Evolutionary conservation across 768 basidiomycete genomes (phyloP).

Genomic region (Hygrophorus russula): DNA sequence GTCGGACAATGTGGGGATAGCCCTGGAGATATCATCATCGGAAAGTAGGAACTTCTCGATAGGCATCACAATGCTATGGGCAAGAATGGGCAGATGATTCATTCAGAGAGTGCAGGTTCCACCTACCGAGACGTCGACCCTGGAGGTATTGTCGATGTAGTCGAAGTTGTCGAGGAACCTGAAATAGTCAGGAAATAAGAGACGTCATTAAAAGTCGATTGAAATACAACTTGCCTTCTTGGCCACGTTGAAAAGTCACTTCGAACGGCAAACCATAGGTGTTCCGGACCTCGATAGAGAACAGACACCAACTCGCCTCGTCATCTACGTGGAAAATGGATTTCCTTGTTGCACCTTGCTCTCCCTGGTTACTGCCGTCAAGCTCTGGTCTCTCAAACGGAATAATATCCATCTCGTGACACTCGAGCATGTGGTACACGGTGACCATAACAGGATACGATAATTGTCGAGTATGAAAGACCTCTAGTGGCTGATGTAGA

Average conservation of each 20-base stretch:
- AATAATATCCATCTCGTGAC: slow-evolving; percentile 71
- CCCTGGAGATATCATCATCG: slow-evolving; percentile 40
- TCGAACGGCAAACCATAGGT: slow-evolving; percentile 89
- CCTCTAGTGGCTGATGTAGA: slow-evolving; percentile 23
- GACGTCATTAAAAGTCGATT: neutral
- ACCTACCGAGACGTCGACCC: slow-evolving; percentile 75
- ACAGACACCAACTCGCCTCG: slow-evolving; percentile 69
- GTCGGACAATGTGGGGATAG: slow-evolving; percentile 79
- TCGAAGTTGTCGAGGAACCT: slow-evolving; percentile 31
- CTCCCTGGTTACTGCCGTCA: slow-evolving; percentile 13
- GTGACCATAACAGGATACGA: slow-evolving; percentile 86
- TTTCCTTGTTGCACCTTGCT: slow-evolving; percentile 12
- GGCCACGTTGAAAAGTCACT: slow-evolving; percentile 59
- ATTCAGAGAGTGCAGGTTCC: neutral
- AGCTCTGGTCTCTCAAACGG: slow-evolving; percentile 33
- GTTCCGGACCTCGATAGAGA: slow-evolving; percentile 86
- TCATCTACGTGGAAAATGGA: slow-evolving; percentile 31
- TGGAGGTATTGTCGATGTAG: slow-evolving; percentile 63
- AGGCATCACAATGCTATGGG: slow-evolving; percentile 51
- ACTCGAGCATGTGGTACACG: slow-evolving; percentile 92
- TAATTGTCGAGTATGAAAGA: slow-evolving; percentile 81
- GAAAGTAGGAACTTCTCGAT: slow-evolving; percentile 59
- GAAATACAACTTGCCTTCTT: slow-evolving; percentile 38
- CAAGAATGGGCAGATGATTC: neutral
- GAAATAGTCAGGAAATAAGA: slow-evolving; percentile 2